Evolutionary conservation across 768 basidiomycete genomes (phyloP).

Genomic region (Lyophyllum decastes): DNA sequence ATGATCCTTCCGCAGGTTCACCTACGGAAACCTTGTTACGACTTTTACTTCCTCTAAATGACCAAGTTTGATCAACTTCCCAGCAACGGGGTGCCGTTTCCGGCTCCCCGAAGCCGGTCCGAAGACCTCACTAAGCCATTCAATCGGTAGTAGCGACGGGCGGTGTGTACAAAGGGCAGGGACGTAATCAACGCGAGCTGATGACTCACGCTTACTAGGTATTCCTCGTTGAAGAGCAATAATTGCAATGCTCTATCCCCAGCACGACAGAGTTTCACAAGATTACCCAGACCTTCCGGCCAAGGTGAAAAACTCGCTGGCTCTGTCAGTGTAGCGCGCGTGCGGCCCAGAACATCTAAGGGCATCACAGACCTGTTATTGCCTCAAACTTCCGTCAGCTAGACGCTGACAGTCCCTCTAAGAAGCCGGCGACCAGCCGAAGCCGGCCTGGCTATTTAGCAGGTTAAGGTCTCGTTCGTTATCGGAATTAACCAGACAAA

Average conservation of each 20-base stretch:
- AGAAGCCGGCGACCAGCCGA: constrained; percentile 5
- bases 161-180: not conserved
- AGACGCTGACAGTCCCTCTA: not conserved
- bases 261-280: not conserved
- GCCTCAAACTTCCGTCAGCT: not conserved
- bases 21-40: no score
- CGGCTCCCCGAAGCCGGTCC: no score
- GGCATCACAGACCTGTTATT: not conserved
- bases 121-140: not conserved
- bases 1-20: no score
- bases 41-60: no score
- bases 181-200: constrained; percentile 73
- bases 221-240: constrained; percentile 92
- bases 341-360: not conserved
- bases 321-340: not conserved
- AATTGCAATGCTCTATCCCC: constrained; percentile 85
- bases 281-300: constrained; percentile 47
- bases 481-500: constrained; percentile 98
- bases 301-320: constrained; percentile 10
- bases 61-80: no score
- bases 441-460: constrained; percentile 19
- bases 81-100: no score
- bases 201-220: constrained; percentile 87
- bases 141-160: not conserved
- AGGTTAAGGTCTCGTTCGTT: constrained; percentile 75